phyloP scores from a whole-genome alignment of 176 grass and related monocot species.

The Aegilops bicornis region DNA sequence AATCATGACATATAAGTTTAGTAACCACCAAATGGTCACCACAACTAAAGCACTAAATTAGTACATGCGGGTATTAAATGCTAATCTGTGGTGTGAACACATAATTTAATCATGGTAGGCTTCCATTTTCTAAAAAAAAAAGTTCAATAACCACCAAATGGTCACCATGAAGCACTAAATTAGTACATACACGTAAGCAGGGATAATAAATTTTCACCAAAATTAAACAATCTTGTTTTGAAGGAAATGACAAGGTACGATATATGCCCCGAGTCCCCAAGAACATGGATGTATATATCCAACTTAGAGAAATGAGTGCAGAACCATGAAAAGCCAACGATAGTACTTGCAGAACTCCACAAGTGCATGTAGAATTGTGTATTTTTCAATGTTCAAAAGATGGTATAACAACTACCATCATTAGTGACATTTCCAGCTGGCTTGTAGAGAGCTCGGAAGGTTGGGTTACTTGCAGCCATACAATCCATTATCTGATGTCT shows the following conservation, averaged over 20 bases:
- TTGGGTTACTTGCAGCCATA: constrained; percentile 87
- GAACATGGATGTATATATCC: constrained; percentile 10
- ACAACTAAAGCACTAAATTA: constrained; percentile 24
- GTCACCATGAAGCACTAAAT: constrained; percentile 15
- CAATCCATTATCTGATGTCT: constrained; percentile 91
- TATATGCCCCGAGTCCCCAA: background rate
- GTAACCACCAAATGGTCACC: background rate
- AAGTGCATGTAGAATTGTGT: background rate
- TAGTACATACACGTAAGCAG: constrained; percentile 8
- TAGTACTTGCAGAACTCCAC: background rate
- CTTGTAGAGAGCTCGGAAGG: constrained; percentile 73
- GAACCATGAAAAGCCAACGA: constrained; percentile 13
- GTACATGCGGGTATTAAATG: background rate
- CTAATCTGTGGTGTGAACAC: background rate
- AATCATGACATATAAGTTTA: background rate
- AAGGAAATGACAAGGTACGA: constrained; percentile 4
- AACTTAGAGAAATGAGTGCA: background rate
- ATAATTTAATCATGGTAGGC: background rate
- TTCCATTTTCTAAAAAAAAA: background rate
- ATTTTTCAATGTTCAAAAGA: constrained; percentile 12
- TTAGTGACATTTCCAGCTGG: constrained; percentile 71
- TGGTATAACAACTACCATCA: constrained; percentile 48
- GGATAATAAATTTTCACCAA: background rate
- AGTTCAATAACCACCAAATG: constrained; percentile 1
- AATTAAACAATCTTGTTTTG: constrained; percentile 14